Conservation (phyloP, 306 rosid genomes). For the Echinosophora koreensis region DNA sequence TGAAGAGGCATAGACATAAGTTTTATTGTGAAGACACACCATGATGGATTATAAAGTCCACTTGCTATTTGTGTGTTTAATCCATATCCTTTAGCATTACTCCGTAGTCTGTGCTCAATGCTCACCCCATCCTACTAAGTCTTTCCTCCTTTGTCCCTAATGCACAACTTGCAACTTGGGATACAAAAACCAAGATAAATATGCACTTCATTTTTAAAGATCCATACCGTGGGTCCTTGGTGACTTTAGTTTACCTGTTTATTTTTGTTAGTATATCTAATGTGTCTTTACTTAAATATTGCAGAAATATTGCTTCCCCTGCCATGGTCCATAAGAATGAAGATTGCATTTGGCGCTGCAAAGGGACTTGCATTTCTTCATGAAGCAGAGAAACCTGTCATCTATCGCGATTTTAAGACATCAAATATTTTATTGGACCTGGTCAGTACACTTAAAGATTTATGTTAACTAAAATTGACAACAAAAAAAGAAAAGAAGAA, state of each 20-base stretch:
- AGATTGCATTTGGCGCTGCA: conserved; percentile 94
- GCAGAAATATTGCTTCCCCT: conserved; percentile 92
- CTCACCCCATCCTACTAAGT: not conserved
- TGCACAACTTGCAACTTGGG: too few relatives aligned
- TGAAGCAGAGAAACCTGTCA: conserved; percentile 95
- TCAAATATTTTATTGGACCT: conserved; percentile 86
- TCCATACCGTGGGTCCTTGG: not conserved
- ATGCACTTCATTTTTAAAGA: not conserved
- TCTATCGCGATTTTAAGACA: conserved; percentile 97
- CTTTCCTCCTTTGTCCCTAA: not conserved
- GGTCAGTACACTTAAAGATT: conserved; percentile 56
- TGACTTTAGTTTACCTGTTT: conserved; percentile 20
- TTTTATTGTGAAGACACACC: not conserved
- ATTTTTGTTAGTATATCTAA: conserved; percentile 35
- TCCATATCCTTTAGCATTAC: too few relatives aligned
- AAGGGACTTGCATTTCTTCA: conserved; percentile 99
- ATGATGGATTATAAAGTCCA: not conserved
- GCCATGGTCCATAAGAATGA: conserved; percentile 98
- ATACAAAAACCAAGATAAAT: not conserved
- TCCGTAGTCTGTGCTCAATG: too few relatives aligned
- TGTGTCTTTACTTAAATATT: conserved; percentile 14
- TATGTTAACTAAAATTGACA: not conserved
- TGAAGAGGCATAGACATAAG: too few relatives aligned
- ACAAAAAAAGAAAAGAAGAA: not conserved
- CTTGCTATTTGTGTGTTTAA: not conserved